phyloP scores from a whole-genome alignment of 345 rosid genomes.

The Euclidium syriacum region DNA sequence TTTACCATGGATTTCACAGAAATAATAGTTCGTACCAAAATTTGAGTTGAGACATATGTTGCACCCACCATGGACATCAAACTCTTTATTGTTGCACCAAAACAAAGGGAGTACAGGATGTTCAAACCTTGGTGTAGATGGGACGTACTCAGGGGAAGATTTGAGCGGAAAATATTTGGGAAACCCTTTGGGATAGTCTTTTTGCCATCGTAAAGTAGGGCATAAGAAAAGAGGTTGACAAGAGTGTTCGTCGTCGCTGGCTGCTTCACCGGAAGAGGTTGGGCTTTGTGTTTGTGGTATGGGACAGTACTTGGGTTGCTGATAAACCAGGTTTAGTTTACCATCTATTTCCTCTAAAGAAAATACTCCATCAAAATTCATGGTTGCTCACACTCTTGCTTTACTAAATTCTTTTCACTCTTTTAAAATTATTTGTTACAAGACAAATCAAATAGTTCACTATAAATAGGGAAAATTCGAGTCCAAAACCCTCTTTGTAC shows the following conservation, averaged over 20 bases:
- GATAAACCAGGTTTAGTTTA: background rate
- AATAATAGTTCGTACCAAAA: too few species aligned
- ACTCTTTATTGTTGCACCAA: background rate
- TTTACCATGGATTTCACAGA: too few species aligned
- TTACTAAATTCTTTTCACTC: too few species aligned
- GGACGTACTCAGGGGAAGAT: too few species aligned
- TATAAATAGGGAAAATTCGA: background rate
- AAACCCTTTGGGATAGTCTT: too few species aligned
- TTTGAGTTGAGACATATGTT: background rate
- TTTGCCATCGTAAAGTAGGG: background rate
- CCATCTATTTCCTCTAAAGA: background rate
- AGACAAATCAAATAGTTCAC: too few species aligned
- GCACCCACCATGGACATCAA: background rate
- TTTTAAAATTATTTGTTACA: too few species aligned
- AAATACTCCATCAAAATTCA: background rate
- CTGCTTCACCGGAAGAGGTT: background rate
- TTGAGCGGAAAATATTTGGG: too few species aligned
- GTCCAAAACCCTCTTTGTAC: background rate
- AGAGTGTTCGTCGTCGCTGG: background rate
- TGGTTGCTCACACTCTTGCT: too few species aligned
- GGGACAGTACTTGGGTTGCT: background rate
- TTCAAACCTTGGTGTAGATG: background rate
- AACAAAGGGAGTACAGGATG: background rate
- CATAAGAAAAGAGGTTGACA: background rate
- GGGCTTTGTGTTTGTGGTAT: background rate